A percentile compares a stretch with the other conserved stretches of the same genome.
phyloP scores from a whole-genome alignment of 345 rosid species.

The Linum trigynum region DNA sequence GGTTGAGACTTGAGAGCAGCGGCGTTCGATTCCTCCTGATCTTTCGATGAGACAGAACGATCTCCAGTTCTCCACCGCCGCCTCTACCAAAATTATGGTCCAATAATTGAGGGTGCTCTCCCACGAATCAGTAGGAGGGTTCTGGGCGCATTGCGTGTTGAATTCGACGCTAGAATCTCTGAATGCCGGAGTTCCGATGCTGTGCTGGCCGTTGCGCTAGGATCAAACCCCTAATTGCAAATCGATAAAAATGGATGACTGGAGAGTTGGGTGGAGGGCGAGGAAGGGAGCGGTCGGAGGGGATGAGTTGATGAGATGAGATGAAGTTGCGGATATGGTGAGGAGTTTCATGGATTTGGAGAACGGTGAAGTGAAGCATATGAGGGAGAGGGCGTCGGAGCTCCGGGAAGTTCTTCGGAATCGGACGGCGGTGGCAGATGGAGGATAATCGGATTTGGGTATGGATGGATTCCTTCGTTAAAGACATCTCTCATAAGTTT shows the following conservation, averaged over 20 bases:
- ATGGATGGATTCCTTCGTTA: neutral
- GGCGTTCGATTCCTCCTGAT: neutral
- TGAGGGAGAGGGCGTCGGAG: constrained; percentile 5
- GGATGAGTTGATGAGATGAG: neutral
- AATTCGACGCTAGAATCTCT: neutral
- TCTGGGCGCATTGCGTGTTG: constrained; percentile 3
- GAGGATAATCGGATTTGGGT: constrained; percentile 1
- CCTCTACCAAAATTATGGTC: neutral
- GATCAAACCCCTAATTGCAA: neutral
- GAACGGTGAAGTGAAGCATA: neutral
- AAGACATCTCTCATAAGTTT: neutral
- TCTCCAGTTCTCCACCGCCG: neutral
- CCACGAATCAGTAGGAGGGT: neutral
- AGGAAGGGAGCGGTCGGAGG: neutral
- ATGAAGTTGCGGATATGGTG: neutral
- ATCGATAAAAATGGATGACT: neutral
- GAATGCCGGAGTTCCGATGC: constrained; percentile 1
- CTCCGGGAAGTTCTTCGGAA: neutral
- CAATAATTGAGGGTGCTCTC: constrained; percentile 1
- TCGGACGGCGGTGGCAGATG: neutral
- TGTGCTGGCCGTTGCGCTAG: neutral
- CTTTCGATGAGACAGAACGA: neutral
- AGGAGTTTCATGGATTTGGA: neutral
- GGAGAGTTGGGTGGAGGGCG: constrained; percentile 2
- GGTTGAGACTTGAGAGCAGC: neutral